A percentile compares a stretch with the other conserved stretches of the same genome.
phyloP scores from a whole-genome alignment of 1,139 yeast species.

The Hansenula lynferdii region DNA sequence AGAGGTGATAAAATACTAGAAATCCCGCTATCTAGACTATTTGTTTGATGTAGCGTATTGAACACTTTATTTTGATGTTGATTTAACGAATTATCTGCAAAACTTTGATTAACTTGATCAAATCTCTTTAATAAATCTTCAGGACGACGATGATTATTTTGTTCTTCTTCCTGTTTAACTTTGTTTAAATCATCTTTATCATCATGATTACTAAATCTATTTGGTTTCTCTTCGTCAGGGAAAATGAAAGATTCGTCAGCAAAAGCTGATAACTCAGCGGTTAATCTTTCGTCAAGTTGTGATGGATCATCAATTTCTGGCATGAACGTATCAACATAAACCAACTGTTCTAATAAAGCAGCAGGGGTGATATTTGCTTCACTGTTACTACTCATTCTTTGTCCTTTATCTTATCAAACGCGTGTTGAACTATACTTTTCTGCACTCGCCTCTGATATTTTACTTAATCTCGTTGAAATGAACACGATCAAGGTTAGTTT shows the following conservation, averaged over 20 bases:
- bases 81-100: not conserved
- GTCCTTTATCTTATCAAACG: not conserved
- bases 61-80: constrained; percentile 6
- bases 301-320: constrained; percentile 38
- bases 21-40: constrained; percentile 7
- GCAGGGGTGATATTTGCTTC: constrained; percentile 47
- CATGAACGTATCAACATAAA: constrained; percentile 70
- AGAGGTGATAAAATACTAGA: constrained; percentile 9
- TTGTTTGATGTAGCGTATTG: constrained; percentile 8
- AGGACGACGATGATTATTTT: constrained; percentile 2
- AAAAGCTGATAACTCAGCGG: constrained; percentile 72
- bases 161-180: constrained; percentile 2
- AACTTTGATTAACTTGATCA: constrained; percentile 6
- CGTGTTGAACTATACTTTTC: too few relatives aligned
- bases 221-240: constrained; percentile 73
- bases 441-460: too few relatives aligned
- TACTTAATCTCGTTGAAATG: too few relatives aligned
- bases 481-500: too few relatives aligned
- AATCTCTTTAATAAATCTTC: constrained; percentile 9
- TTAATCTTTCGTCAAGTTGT: constrained; percentile 61
- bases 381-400: constrained; percentile 8
- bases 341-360: constrained; percentile 69
- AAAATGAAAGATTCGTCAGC: constrained; percentile 75
- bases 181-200: constrained; percentile 10
- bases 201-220: constrained; percentile 16